Evolutionary conservation across 306 rosid species (phyloP).

Genomic region (Begonia fuchsioides): DNA sequence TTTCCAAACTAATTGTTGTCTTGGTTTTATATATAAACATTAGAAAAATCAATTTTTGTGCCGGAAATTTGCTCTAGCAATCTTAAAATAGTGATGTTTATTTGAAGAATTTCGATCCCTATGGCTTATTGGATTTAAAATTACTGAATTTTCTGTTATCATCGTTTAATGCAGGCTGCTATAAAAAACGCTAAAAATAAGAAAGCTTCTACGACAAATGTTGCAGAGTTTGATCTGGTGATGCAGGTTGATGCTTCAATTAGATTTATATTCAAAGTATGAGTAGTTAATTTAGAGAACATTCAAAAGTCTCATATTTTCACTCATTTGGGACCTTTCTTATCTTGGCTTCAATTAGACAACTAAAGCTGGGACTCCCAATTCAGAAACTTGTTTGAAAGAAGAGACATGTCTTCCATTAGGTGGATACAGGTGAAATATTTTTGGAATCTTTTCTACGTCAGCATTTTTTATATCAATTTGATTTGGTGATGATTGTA

Average conservation of each 20-base stretch:
- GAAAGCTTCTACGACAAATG: constrained; percentile 41
- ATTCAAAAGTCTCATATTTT: constrained; percentile 7
- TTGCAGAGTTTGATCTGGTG: constrained; percentile 87
- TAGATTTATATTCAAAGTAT: constrained; percentile 8
- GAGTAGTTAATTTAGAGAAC: background rate
- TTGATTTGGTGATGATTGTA: too few species aligned
- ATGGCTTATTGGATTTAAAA: too few species aligned
- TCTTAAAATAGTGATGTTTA: too few species aligned
- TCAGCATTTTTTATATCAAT: background rate
- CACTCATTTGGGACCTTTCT: constrained; percentile 8
- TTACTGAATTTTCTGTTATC: constrained; percentile 13
- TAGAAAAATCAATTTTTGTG: too few species aligned
- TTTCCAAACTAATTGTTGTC: too few species aligned
- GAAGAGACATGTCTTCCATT: constrained; percentile 75
- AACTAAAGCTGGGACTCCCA: constrained; percentile 61
- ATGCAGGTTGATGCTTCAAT: constrained; percentile 61
- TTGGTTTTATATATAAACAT: too few species aligned
- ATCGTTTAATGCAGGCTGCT: constrained; percentile 40
- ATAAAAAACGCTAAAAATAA: constrained; percentile 34
- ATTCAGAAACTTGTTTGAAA: constrained; percentile 66
- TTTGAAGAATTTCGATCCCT: too few species aligned
- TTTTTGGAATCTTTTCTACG: constrained; percentile 4
- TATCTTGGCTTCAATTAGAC: constrained; percentile 36
- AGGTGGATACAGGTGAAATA: constrained; percentile 94
- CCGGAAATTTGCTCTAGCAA: too few species aligned